Base-by-base conservation (phyloP, 352 stramenopile species). In the Pythium grandisporangium region DNA sequence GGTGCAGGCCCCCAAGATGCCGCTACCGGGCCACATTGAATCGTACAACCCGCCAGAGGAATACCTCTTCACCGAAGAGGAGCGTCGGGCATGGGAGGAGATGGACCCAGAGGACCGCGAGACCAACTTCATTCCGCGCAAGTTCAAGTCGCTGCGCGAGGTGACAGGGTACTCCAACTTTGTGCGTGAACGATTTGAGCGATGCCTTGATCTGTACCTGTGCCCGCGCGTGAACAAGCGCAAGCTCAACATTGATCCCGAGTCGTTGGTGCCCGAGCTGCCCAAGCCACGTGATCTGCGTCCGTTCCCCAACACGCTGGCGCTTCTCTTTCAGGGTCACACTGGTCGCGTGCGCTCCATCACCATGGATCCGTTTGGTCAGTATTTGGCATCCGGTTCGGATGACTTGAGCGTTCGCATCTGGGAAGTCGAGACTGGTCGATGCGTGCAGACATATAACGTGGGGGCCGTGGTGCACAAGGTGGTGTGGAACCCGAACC, bases 31-130 rank as follows among this genome's bases (percentile, higher is more conserved):
- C 37, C 96, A 99, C 63, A 95, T 95, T 26, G 95, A 99, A 61
- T 98, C 89, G 45, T 99, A 99, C 79, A 97, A 98, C 58, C 97
- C 97, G 24, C 97, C 97, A 0, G 85, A 97, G 47, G 97, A 99
- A 70, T 99, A 99, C 55, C 42, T 99, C 13, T 96, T 98, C 36
- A 97, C 80, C 6, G 86, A 97, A 50, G 90, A 99, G 48, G 97
- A 99, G 63, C 69, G 94, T 37, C 80, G 95, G 36, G 78, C 96
- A 48, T 99, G 95, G 95, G 75, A 85, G 80, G 70, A 95, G 34
- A 82, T 97, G 57, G 92, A 98, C 38, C 84, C 89, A 1, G 80
- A 97, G 46, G 95, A 99, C 57, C 88, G 97, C 46, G 91, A 97
- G 37, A 88, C 95, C 42, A 97, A 98, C 52, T 98, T 98, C 37